Base-by-base conservation (phyloP, 345 rosid species). In the Populus nigra region DNA sequence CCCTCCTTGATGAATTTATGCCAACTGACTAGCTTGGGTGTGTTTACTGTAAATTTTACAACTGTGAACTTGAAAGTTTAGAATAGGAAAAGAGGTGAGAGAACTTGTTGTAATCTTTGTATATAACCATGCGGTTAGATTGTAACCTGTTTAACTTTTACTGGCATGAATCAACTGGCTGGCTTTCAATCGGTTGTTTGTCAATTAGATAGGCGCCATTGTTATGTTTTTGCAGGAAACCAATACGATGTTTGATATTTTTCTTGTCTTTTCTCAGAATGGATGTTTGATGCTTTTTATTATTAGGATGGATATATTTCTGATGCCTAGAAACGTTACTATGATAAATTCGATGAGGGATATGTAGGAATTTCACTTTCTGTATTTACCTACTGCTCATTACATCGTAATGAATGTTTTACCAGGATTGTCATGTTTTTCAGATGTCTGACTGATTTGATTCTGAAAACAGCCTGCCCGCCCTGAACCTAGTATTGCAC, bases 31-130 rank as follows among this genome's bases (percentile, higher is more conserved):
- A 80, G 73, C 79, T 47, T 73, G 73, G 79, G 82, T 78, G 77
- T 67, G 45, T 31, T 23, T 68, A 79, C 65, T 85, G 89, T 86
- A 86, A 74, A 86, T 77, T 80, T 73, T 74, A 76, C 78, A 63
- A 49, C 76, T 84, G 78, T 71, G 78, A 80, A 68, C 69, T 79
- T 50, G 36, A 5, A 57, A 61, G 84, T 72, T 85, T 55, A 82
- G 84, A 69, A 72, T 79, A 68, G 81, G 69, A 57, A 47, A 72
- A 59, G 68, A 43, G 49, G 78, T 36, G 74, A 69, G 70, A 71
- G 35, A 27, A 77, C 65, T 80, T 81, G 84, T 79, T 86, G 87
- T 83, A 83, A 79, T 83, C 74, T 73, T 53, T 86, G 90, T 86
- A 88, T 74, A 88, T 83, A 84, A 68, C 79, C 69, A 73, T 78